Evolutionary conservation across 345 rosid genomes (phyloP).

Genomic region (rapeseed (Brassica napus)): Da-Ae NC_063445.1:22521501-22522000

Average conservation of each 20-base stretch:
- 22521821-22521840: background rate
- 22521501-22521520: background rate
- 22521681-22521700: constrained; percentile 25
- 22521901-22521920: constrained; percentile 54
- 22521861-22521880: constrained; percentile 44
- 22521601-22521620: constrained; percentile 46
- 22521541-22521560: constrained; percentile 64
- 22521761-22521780: constrained; percentile 41
- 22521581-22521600: constrained; percentile 22
- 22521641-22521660: constrained; percentile 49
- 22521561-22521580: constrained; percentile 51
- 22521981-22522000: constrained; percentile 53
- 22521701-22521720: constrained; percentile 8
- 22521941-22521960: constrained; percentile 50
- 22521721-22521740: background rate
- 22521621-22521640: constrained; percentile 38
- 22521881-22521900: constrained; percentile 18
- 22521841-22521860: constrained; percentile 33
- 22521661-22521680: constrained; percentile 50
- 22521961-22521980: constrained; percentile 58
- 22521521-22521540: background rate
- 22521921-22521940: constrained; percentile 66
- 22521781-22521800: constrained; percentile 39
- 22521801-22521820: constrained; percentile 15
- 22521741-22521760: background rate